Conservation (phyloP, 1,139 yeast species). For the Geotrichum australiense region DNA sequence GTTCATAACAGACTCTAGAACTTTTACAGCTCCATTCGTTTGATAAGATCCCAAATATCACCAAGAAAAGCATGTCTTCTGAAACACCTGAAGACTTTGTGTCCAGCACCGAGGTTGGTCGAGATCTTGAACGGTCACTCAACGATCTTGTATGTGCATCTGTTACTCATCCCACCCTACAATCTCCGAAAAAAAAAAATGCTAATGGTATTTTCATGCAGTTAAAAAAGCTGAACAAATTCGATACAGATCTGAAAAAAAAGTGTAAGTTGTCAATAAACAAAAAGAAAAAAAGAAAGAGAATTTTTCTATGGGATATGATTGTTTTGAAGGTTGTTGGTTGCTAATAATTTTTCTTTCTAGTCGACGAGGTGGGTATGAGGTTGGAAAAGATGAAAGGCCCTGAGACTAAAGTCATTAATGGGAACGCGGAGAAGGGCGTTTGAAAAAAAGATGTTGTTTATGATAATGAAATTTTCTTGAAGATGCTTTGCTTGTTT, state of each 20-base stretch:
- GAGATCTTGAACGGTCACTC: constrained; percentile 14
- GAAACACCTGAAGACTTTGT: constrained; percentile 12
- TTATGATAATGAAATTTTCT: too few relatives aligned
- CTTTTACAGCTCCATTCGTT: too few relatives aligned
- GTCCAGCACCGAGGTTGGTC: constrained; percentile 15
- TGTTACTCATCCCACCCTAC: background rate
- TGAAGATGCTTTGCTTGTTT: too few relatives aligned
- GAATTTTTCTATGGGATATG: background rate
- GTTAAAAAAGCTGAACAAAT: constrained; percentile 13
- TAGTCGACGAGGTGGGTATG: constrained; percentile 12
- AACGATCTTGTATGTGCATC: constrained; percentile 9
- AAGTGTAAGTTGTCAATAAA: constrained; percentile 6
- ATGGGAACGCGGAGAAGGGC: too few relatives aligned
- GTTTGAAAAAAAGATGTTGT: too few relatives aligned
- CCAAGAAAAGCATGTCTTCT: too few relatives aligned
- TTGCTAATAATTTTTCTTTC: background rate
- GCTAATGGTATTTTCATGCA: background rate
- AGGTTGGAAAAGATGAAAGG: constrained; percentile 6
- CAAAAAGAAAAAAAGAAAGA: background rate
- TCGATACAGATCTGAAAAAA: constrained; percentile 12
- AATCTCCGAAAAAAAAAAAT: background rate
- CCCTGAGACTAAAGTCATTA: too few relatives aligned
- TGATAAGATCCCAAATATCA: too few relatives aligned
- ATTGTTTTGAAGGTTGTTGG: background rate
- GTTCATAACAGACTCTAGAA: too few relatives aligned